phyloP scores from a whole-genome alignment of 371 early-diverging fungal species.

The Mortierella sp. region DNA sequence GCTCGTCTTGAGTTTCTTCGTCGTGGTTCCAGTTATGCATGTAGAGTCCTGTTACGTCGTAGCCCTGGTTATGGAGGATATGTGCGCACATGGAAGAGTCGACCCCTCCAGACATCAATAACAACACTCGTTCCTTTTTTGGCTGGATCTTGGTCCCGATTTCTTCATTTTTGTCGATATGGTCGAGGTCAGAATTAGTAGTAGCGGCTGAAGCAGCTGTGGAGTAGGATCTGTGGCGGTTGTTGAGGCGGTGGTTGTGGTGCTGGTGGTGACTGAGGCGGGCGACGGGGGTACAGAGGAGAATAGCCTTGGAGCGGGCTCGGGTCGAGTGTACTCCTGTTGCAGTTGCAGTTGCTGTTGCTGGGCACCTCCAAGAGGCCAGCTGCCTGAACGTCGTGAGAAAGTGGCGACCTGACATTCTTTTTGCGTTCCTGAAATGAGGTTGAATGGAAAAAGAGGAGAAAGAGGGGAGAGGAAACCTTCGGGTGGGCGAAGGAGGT shows the following conservation, averaged over 20 bases:
- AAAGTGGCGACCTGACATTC: slow-evolving; percentile 2
- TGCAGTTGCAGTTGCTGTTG: background rate
- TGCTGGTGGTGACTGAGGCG: background rate
- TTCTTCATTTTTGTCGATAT: background rate
- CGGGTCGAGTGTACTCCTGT: no score
- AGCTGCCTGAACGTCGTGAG: slow-evolving; percentile 23
- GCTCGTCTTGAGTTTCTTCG: slow-evolving; percentile 79
- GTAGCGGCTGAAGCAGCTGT: background rate
- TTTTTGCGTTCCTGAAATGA: background rate
- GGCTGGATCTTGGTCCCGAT: background rate
- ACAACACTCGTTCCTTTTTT: slow-evolving; percentile 63
- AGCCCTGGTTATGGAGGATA: slow-evolving; percentile 75
- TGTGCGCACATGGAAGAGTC: slow-evolving; percentile 91
- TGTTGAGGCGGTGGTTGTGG: background rate
- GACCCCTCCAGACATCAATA: slow-evolving; percentile 94
- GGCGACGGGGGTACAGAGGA: background rate
- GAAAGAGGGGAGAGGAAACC: background rate
- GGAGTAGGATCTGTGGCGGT: background rate
- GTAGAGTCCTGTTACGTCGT: slow-evolving; percentile 83
- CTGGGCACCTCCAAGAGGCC: background rate
- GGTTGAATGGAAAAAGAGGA: background rate
- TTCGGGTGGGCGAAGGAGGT: slow-evolving; percentile 2
- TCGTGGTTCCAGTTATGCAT: slow-evolving; percentile 96
- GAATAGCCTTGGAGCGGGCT: background rate
- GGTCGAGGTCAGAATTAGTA: background rate